Evolutionary conservation across 129 eudicot genomes (phyloP).

Genomic region (Flaveria bidentis): DNA sequence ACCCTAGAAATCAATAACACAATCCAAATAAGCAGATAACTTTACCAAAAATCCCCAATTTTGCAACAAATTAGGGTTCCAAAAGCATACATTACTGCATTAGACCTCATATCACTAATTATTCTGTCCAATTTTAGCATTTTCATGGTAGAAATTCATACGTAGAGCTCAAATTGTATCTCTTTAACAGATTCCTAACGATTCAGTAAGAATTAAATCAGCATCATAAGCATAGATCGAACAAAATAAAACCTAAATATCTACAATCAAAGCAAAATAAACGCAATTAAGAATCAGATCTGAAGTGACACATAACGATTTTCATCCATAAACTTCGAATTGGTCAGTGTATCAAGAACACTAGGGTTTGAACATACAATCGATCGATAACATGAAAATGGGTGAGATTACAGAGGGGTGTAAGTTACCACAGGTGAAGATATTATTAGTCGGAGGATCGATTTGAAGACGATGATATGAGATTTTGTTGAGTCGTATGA

Average conservation of each 20-base stretch:
- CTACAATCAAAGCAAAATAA: neutral
- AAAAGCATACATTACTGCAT: neutral
- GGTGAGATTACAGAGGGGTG: neutral
- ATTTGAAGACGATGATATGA: constrained; percentile 5
- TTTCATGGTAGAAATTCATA: neutral
- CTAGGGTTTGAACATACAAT: constrained; percentile 17
- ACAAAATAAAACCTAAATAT: neutral
- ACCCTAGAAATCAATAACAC: constrained; percentile 35
- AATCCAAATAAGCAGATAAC: constrained; percentile 14
- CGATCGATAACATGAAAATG: neutral
- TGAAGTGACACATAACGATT: constrained; percentile 20
- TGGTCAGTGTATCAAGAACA: neutral
- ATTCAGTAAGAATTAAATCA: neutral
- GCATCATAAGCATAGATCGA: neutral
- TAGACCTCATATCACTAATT: neutral
- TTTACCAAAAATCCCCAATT: neutral
- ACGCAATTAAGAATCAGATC: constrained; percentile 17
- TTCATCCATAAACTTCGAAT: neutral
- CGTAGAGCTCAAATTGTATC: neutral
- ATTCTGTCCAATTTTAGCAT: neutral
- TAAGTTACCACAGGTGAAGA: constrained; percentile 17
- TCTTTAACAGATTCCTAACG: neutral
- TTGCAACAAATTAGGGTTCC: neutral
- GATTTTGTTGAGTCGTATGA: constrained; percentile 7
- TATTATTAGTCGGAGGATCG: neutral